Evolutionary conservation across 2,329 filamentous ascomycete genomes (phyloP), one percentile per base, ranked within the genome.

Genomic region (Akanthomyces lecanii): DNA sequence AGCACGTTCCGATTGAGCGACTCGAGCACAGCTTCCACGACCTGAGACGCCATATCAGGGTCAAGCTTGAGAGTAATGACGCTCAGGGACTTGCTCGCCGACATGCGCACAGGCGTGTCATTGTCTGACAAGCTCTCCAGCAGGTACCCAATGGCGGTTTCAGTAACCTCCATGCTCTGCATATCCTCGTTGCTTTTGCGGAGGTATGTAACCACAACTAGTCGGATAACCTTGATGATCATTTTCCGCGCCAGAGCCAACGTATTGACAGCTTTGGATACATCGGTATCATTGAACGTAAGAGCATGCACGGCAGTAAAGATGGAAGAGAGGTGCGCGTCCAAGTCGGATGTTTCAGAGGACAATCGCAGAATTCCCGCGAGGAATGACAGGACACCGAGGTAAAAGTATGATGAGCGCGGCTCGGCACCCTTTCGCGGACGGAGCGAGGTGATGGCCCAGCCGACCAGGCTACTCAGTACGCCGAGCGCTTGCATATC

Each of bases 61-160:
- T 92, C 86, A 8, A 99, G 77, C 67, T 90, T 93, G 57, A 96
- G 79, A 0, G 93, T 89, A 67, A 98, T 87, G 60, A 96, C 84
- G 74, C 92, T 96, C 51, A 98, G 83, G 4, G 92, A 90, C 76
- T 99, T 99, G 74, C 92, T 97, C 23, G 94, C 91, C 38, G 94
- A 90, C 69, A 97, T 85, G 44, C 95, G 84, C 14, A 99, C 93
- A 0, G 92, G 92, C 0, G 93, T 97, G 70, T 98, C 93, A 65
- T 91, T 90, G 73, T 99, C 95, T 2, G 87, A 87, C 1, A 98
- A 79, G 14, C 84, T 83, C 64, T 91, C 88, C 3, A 99, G 82
- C 3, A 97, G 81, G 69, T 90, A 87, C 61, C 92, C 90, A 68
- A 99, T 92, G 5, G 90, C 85, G 36, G 88, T 88, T 76, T 98